Evolutionary conservation across 192 early-diverging fungal genomes (phyloP).

Genomic region (Dissophora globulifera): DNA sequence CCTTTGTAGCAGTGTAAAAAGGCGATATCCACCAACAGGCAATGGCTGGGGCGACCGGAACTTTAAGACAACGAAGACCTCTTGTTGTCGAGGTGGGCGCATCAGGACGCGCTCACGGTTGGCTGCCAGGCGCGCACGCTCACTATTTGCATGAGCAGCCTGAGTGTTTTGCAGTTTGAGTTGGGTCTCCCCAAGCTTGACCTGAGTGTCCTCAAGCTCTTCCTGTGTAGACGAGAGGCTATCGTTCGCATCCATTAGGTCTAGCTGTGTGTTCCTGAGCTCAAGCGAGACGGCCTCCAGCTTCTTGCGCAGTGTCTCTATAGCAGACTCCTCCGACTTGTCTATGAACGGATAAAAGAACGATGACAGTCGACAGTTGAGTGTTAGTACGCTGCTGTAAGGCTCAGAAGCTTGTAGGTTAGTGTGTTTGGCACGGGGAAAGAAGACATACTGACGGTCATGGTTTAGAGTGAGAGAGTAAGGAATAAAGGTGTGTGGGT

Average conservation of each 20-base stretch:
- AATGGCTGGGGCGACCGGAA: no score
- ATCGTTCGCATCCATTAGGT: conserved; percentile 21
- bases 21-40: no score
- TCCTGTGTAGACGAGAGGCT: conserved; percentile 19
- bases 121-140: no score
- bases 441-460: conserved; percentile 15
- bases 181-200: conserved; percentile 19
- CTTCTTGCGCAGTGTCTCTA: conserved; percentile 6
- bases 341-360: conserved; percentile 3
- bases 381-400: conserved; percentile 15
- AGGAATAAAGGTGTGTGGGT: conserved; percentile 5
- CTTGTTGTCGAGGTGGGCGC: no score
- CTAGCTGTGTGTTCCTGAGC: conserved; percentile 13
- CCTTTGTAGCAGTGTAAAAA: no score
- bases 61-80: no score
- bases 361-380: background rate
- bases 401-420: conserved; percentile 7
- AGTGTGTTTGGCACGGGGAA: background rate
- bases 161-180: conserved; percentile 12
- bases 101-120: no score
- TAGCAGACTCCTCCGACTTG: conserved; percentile 3
- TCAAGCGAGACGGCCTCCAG: conserved; percentile 3
- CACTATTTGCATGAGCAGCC: no score
- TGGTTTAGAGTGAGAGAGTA: conserved; percentile 7
- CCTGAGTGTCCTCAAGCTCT: conserved; percentile 20